phyloP scores from a whole-genome alignment of 106 monocot genomes.

The Gastrodia elata region DNA sequence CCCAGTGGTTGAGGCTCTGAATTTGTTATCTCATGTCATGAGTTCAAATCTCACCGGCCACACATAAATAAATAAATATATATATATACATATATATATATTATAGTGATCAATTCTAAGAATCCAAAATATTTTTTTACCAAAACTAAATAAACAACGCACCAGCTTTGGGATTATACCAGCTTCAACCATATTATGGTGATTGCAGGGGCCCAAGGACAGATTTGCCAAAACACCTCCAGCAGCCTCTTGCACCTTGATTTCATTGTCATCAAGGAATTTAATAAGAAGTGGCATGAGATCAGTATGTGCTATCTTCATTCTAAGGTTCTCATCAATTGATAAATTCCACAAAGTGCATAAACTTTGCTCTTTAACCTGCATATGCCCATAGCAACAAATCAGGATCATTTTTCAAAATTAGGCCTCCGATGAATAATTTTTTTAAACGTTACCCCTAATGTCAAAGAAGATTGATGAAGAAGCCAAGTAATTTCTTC shows the following conservation, averaged over 20 bases:
- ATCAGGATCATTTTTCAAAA: constrained; percentile 6
- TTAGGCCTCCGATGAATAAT: background rate
- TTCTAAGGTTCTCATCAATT: constrained; percentile 42
- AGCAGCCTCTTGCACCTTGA: constrained; percentile 78
- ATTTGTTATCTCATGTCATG: no score
- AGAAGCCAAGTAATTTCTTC: constrained; percentile 59
- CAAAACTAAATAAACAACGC: constrained; percentile 16
- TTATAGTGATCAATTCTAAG: background rate
- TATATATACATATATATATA: background rate
- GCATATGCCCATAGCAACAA: constrained; percentile 8
- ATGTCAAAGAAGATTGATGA: constrained; percentile 26
- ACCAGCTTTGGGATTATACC: constrained; percentile 78
- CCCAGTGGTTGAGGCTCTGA: no score
- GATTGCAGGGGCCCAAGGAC: constrained; percentile 43
- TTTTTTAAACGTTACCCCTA: constrained; percentile 27
- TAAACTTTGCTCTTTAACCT: constrained; percentile 75
- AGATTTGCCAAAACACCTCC: constrained; percentile 75
- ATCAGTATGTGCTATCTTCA: constrained; percentile 41
- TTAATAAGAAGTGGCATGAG: constrained; percentile 48
- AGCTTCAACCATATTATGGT: constrained; percentile 53
- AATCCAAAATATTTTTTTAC: background rate
- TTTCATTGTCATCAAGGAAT: constrained; percentile 67
- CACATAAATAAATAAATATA: no score
- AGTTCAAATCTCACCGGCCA: no score
- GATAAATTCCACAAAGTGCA: constrained; percentile 78